Evolutionary conservation across 352 stramenopile species (phyloP).

Genomic region (Phytophthora citricola): DNA sequence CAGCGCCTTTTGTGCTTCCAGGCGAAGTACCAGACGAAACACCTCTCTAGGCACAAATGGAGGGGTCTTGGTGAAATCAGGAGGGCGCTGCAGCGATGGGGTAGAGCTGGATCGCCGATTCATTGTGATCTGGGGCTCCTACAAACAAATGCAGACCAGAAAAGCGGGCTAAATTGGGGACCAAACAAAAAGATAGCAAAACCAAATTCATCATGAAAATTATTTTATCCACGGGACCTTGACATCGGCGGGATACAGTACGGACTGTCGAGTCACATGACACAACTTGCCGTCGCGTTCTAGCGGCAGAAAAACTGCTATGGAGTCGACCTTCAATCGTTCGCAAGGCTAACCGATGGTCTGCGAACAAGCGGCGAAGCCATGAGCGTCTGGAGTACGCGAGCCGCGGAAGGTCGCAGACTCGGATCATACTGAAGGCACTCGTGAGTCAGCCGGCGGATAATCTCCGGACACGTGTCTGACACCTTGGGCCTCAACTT

Average conservation of each 20-base stretch:
- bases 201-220: conserved; percentile 19
- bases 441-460: conserved; percentile 77
- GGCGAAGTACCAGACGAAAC: conserved; percentile 68
- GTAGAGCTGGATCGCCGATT: conserved; percentile 19
- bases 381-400: conserved; percentile 78
- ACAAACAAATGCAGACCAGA: conserved; percentile 4
- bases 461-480: conserved; percentile 78
- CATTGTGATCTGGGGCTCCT: conserved; percentile 2
- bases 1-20: conserved; percentile 66
- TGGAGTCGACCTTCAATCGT: conserved; percentile 34
- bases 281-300: conserved; percentile 33
- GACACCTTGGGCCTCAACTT: conserved; percentile 82
- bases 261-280: conserved; percentile 16
- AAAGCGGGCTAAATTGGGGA: conserved; percentile 26
- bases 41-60: conserved; percentile 71
- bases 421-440: conserved; percentile 84
- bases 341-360: conserved; percentile 50
- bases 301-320: conserved; percentile 18
- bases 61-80: conserved; percentile 16
- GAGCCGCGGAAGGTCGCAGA: conserved; percentile 67
- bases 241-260: conserved; percentile 37
- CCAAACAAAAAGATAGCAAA: conserved; percentile 9
- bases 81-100: conserved; percentile 10
- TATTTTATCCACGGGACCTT: conserved; percentile 33
- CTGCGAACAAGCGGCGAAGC: conserved; percentile 65